These are phyloP conservation scores for Chaetoceros muelleri DNA, from an alignment of 108 stramenopile genomes.

Conservation along the genomic window DNA sequence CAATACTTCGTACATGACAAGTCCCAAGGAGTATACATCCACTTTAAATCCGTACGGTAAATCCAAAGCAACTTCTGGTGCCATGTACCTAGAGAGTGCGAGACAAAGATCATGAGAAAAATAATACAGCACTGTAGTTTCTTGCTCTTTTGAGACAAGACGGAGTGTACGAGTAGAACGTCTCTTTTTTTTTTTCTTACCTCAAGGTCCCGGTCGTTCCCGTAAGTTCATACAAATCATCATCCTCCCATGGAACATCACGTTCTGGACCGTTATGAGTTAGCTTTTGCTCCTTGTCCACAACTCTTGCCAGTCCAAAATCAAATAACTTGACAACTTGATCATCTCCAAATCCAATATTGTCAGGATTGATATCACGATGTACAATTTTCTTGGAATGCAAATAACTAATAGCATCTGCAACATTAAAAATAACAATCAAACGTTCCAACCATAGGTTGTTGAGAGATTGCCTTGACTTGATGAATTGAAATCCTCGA, in stretches of 20 bases:
- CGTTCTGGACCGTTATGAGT: background rate
- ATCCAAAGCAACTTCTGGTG: background rate
- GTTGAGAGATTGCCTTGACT: background rate
- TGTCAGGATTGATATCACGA: conserved; percentile 55
- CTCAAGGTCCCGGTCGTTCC: background rate
- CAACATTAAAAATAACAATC: conserved; percentile 11
- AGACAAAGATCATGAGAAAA: too few relatives aligned
- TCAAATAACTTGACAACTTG: conserved; percentile 61
- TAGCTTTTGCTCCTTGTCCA: background rate
- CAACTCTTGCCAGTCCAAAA: conserved; percentile 39
- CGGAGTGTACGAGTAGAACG: too few relatives aligned
- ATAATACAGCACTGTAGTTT: too few relatives aligned
- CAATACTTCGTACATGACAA: background rate
- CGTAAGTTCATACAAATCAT: background rate
- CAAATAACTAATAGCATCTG: conserved; percentile 58
- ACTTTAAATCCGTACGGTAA: background rate
- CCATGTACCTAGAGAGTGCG: too few relatives aligned
- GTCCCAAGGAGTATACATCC: background rate
- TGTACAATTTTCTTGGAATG: conserved; percentile 56
- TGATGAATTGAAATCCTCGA: background rate
- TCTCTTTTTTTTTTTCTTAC: too few relatives aligned
- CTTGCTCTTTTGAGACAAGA: too few relatives aligned
- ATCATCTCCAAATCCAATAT: conserved; percentile 26
- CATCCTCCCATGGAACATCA: too few relatives aligned
- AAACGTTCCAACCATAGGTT: background rate